Evolutionary conservation across 2,329 filamentous ascomycete genomes (phyloP).

Genomic region (Pochonia chlamydosporia): DNA sequence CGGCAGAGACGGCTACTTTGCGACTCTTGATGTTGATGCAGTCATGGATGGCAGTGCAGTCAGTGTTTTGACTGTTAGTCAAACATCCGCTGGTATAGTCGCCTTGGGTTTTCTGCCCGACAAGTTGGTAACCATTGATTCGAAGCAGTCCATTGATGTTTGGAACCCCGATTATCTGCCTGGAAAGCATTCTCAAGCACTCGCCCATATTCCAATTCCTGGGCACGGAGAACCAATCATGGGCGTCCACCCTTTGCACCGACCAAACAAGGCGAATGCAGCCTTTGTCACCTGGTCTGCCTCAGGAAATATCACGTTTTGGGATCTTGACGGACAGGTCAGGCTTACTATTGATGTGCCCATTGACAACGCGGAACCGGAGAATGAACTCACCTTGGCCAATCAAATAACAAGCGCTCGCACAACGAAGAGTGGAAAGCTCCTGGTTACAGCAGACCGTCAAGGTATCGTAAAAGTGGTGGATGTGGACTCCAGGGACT

Average conservation of each 20-base stretch:
- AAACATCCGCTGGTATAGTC: conserved; percentile 43
- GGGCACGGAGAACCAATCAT: conserved; percentile 61
- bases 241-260: conserved; percentile 63
- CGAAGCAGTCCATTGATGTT: conserved; percentile 68
- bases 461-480: conserved; percentile 74
- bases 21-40: conserved; percentile 44
- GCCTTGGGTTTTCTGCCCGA: conserved; percentile 64
- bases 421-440: conserved; percentile 54
- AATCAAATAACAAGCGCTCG: conserved; percentile 58
- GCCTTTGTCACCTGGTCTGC: conserved; percentile 87
- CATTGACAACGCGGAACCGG: conserved; percentile 55
- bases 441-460: conserved; percentile 79
- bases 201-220: conserved; percentile 49
- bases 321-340: conserved; percentile 68
- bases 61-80: conserved; percentile 32
- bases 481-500: conserved; percentile 54
- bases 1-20: conserved; percentile 57
- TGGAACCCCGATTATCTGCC: conserved; percentile 43
- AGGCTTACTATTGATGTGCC: conserved; percentile 59
- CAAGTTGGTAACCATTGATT: conserved; percentile 70
- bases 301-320: conserved; percentile 75
- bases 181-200: conserved; percentile 28
- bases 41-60: conserved; percentile 36
- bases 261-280: conserved; percentile 55
- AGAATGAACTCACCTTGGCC: conserved; percentile 42